Conservation (phyloP, 2,329 filamentous ascomycete species). For the Ploettnerulaceae sp. region DNA sequence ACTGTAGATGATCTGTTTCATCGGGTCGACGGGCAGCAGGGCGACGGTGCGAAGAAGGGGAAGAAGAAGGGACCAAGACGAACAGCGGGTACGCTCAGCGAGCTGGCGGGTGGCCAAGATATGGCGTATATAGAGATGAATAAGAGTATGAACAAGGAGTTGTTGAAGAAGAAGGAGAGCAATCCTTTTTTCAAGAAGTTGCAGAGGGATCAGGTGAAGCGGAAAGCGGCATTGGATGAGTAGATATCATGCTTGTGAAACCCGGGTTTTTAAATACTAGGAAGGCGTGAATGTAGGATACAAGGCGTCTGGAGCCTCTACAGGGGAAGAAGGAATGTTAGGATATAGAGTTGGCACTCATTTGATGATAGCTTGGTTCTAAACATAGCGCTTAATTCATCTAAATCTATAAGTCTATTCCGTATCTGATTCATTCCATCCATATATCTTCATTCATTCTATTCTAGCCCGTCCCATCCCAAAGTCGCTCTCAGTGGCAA, state of each 20-base stretch:
- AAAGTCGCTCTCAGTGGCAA: no score
- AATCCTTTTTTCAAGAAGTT: constrained; percentile 63
- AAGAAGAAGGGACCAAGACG: constrained; percentile 61
- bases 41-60: constrained; percentile 39
- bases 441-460: neutral
- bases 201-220: constrained; percentile 54
- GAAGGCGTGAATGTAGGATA: no score
- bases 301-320: no score
- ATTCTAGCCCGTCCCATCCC: no score
- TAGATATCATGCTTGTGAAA: neutral
- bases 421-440: no score
- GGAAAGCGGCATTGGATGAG: constrained; percentile 40
- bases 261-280: no score
- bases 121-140: constrained; percentile 95
- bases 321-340: no score
- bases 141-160: constrained; percentile 62
- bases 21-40: constrained; percentile 34
- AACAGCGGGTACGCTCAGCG: constrained; percentile 78
- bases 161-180: constrained; percentile 57
- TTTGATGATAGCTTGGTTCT: no score
- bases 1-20: constrained; percentile 58
- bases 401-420: no score
- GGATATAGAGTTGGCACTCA: no score
- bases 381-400: no score
- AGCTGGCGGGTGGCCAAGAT: constrained; percentile 85